Conservation (phyloP, 306 rosid genomes). For the Citrullus amarus region DNA sequence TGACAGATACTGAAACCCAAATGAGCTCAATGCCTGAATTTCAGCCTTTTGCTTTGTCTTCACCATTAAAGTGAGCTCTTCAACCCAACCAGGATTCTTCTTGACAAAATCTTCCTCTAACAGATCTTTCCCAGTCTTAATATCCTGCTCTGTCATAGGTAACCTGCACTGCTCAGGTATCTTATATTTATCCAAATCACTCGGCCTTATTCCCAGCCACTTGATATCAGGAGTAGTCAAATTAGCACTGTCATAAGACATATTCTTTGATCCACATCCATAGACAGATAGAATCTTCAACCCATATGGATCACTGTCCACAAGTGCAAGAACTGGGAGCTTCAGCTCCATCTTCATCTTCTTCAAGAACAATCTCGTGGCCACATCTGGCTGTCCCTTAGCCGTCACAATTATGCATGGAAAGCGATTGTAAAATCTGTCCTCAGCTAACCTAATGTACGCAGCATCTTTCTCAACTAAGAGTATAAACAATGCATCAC, state of each 20-base stretch:
- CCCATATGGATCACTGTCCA: constrained; percentile 91
- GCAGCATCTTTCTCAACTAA: constrained; percentile 96
- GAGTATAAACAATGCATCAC: constrained; percentile 74
- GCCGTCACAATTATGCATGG: constrained; percentile 75
- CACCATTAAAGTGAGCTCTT: constrained; percentile 82
- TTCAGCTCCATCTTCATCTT: constrained; percentile 83
- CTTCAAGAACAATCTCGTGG: constrained; percentile 76
- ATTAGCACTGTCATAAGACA: constrained; percentile 88
- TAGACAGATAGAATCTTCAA: constrained; percentile 76
- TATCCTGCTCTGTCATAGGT: constrained; percentile 94
- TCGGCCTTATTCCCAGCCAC: constrained; percentile 85
- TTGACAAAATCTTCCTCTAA: constrained; percentile 91
- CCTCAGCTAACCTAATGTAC: constrained; percentile 82
- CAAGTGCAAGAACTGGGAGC: constrained; percentile 80
- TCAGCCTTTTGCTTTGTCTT: constrained; percentile 95
- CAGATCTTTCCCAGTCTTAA: constrained; percentile 89
- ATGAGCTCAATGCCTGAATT: constrained; percentile 85
- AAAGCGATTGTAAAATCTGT: constrained; percentile 75
- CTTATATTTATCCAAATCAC: constrained; percentile 87
- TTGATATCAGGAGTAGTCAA: constrained; percentile 91
- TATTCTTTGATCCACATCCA: constrained; percentile 87
- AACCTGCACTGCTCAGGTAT: constrained; percentile 87
- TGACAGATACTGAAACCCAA: constrained; percentile 80
- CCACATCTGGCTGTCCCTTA: constrained; percentile 82
- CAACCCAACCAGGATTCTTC: constrained; percentile 96